These are phyloP conservation scores for Penicillium sp. DNA, from an alignment of 2,329 filamentous ascomycete genomes.

Conservation along the genomic window DNA sequence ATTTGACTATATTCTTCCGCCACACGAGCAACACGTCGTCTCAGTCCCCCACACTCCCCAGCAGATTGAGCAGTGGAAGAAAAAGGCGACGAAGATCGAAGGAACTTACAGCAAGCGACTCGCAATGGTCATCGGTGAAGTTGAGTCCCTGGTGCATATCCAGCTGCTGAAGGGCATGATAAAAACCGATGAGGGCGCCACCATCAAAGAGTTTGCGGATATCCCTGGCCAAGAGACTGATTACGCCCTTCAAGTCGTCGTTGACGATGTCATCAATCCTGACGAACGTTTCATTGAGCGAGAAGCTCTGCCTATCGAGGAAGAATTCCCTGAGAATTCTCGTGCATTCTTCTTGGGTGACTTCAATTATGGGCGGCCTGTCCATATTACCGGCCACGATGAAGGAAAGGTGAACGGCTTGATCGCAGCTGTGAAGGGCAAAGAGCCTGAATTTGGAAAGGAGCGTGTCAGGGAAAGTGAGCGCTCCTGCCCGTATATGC, in stretches of 20 bases:
- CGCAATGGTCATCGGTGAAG: conserved; percentile 78
- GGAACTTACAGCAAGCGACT: conserved; percentile 85
- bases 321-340: conserved; percentile 83
- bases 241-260: conserved; percentile 86
- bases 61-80: conserved; percentile 79
- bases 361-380: conserved; percentile 83
- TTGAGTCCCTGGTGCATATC: conserved; percentile 87
- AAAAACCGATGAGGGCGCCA: conserved; percentile 87
- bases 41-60: conserved; percentile 68
- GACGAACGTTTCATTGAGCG: conserved; percentile 92
- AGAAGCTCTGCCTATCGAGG: conserved; percentile 79
- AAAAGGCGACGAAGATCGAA: conserved; percentile 80
- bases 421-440: conserved; percentile 68
- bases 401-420: conserved; percentile 74
- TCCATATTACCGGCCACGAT: conserved; percentile 75
- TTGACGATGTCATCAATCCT: conserved; percentile 84
- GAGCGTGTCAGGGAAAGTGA: conserved; percentile 70
- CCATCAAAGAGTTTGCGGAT: conserved; percentile 86
- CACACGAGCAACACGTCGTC: conserved; percentile 63
- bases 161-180: conserved; percentile 88
- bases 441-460: conserved; percentile 78
- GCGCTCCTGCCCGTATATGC: conserved; percentile 70
- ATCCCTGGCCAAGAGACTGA: conserved; percentile 83
- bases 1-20: conserved; percentile 76
- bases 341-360: conserved; percentile 92